Evolutionary conservation across 2,329 filamentous ascomycete species (phyloP).

Genomic region (Aureobasidium zeae): DNA sequence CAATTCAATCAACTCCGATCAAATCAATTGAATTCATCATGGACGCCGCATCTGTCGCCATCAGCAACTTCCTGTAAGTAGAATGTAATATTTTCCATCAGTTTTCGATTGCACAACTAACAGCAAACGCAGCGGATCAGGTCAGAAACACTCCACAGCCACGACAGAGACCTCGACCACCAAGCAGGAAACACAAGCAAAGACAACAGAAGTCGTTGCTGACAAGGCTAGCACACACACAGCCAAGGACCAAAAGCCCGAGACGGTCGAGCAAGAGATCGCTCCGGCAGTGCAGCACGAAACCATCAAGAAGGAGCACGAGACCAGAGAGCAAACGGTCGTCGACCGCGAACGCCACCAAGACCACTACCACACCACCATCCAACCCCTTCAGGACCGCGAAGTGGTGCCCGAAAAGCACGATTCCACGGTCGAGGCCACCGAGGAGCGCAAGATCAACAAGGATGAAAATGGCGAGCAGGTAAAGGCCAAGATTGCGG

Average conservation of each 20-base stretch:
- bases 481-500: conserved; percentile 20
- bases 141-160: not conserved
- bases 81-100: not conserved
- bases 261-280: conserved; percentile 57
- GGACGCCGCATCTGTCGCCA: conserved; percentile 57
- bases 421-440: conserved; percentile 47
- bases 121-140: not conserved
- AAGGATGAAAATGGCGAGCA: conserved; percentile 37
- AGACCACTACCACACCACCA: conserved; percentile 60
- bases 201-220: not conserved
- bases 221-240: conserved; percentile 43
- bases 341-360: conserved; percentile 62
- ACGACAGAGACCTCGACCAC: too few relatives aligned
- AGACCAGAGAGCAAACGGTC: conserved; percentile 52
- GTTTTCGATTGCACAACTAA: not conserved
- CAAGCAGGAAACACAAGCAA: not conserved
- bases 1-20: too few relatives aligned
- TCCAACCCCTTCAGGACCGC: conserved; percentile 51
- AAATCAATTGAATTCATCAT: too few relatives aligned
- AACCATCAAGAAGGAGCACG: conserved; percentile 47
- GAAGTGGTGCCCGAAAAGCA: conserved; percentile 51
- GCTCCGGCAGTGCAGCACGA: conserved; percentile 53
- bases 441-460: conserved; percentile 53
- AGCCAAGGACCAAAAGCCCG: too few relatives aligned
- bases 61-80: conserved; percentile 49